A percentile compares a stretch with the other conserved stretches of the same genome.
Conservation (phyloP, 352 stramenopile genomes). For the Thalassiosira mediterranea region DNA sequence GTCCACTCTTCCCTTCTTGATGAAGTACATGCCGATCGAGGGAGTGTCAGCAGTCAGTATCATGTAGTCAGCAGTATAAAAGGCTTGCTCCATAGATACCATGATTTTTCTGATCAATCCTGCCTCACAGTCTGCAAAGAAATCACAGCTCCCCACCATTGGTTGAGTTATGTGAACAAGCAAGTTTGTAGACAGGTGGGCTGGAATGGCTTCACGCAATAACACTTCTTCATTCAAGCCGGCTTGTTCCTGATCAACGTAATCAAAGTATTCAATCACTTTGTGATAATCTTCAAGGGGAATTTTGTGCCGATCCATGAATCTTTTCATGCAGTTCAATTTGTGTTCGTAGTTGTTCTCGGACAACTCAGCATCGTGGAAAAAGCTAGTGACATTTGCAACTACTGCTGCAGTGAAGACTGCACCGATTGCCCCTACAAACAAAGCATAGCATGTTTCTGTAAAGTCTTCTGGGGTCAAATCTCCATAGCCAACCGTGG, state of each 20-base stretch:
- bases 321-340: constrained; percentile 57
- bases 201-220: constrained; percentile 42
- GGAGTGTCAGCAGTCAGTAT: constrained; percentile 42
- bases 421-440: constrained; percentile 54
- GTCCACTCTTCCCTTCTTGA: constrained; percentile 64
- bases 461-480: constrained; percentile 52
- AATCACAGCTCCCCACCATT: constrained; percentile 55
- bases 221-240: constrained; percentile 60
- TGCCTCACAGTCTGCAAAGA: constrained; percentile 59
- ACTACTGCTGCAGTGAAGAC: constrained; percentile 66
- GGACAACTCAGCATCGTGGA: constrained; percentile 64
- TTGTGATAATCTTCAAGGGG: constrained; percentile 39
- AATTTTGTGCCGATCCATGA: constrained; percentile 63
- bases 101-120: constrained; percentile 65
- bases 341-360: constrained; percentile 71
- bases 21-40: constrained; percentile 68
- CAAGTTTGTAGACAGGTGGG: constrained; percentile 51
- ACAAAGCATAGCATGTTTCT: constrained; percentile 64
- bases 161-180: constrained; percentile 61
- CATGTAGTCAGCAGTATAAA: constrained; percentile 50
- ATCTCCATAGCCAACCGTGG: constrained; percentile 72
- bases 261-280: constrained; percentile 64
- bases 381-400: constrained; percentile 70
- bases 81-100: constrained; percentile 59
- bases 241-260: constrained; percentile 62